Base-by-base conservation (phyloP, 2,329 filamentous ascomycete species). In the Pseudohalonectria lignicola region DNA sequence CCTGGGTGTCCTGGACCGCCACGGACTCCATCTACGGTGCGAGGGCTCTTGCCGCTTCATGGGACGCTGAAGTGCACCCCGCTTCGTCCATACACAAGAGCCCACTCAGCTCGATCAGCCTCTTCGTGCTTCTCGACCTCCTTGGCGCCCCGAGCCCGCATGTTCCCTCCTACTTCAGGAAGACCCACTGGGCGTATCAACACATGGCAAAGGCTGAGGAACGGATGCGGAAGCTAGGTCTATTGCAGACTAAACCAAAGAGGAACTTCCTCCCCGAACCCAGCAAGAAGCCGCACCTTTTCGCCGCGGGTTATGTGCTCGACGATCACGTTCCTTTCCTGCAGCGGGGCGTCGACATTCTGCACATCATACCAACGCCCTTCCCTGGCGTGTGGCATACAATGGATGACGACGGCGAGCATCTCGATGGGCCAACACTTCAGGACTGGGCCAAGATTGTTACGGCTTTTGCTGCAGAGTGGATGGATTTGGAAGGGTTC, bases 271-370 rank as follows among this genome's bases (percentile, higher is more conserved):
- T 94, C 3, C 61, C 70, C 6, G 81, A 93, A 31, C 55, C 61
- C 2, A 62, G 67, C 12, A 85, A 79, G 56, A 55, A 53, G 18
- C 44, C 56, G 1, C 52, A 64, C 35, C 56, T 62, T 25, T 71
- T 84, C 50, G 59, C 44, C 31, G 55, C 53, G 39, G 67, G 55
- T 33, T 76, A 59, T 42, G 75, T 94, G 9, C 69, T 79, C 45
- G 92, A 98, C 54, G 92, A 98, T 52, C 92, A 98, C 55, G 58
- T 95, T 5, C 92, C 92, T 1, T 98, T 98, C 51, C 77, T 96
- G 69, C 65, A 65, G 26, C 74, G 86, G 26, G 92, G 92, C 2
- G 90, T 96, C 0, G 81, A 93, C 20, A 71, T 96, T 13, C 59
- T 98, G 41, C 92, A 98, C 60, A 59, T 98, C 19, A 96, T 98